These are phyloP conservation scores for Rhizoctonia solani DNA, from an alignment of 1,284 basidiomycete genomes.

Conservation along the genomic window DNA sequence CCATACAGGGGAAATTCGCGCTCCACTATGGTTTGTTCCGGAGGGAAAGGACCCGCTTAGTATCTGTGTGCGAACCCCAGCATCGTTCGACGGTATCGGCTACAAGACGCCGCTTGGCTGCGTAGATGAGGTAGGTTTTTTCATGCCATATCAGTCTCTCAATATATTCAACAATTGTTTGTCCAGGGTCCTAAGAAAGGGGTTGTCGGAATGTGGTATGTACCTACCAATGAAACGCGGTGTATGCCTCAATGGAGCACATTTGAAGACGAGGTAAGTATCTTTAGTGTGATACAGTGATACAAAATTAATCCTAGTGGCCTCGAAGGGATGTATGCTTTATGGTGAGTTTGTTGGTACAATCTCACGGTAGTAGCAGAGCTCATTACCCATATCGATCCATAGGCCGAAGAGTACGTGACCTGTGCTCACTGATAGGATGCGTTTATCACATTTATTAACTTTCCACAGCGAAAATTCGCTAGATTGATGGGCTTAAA, in stretches of 20 bases:
- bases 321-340: conserved; percentile 20
- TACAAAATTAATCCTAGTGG: background rate
- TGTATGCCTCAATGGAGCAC: conserved; percentile 28
- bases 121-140: conserved; percentile 2
- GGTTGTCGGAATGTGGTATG: conserved; percentile 27
- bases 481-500: conserved; percentile 10
- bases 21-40: conserved; percentile 21
- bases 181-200: conserved; percentile 31
- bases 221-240: conserved; percentile 16
- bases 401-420: conserved; percentile 5
- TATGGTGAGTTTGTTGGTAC: conserved; percentile 25
- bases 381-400: background rate
- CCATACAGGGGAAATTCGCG: conserved; percentile 9
- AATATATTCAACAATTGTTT: background rate
- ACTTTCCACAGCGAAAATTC: conserved; percentile 11
- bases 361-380: background rate
- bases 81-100: conserved; percentile 13
- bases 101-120: conserved; percentile 26
- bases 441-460: background rate
- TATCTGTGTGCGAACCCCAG: conserved; percentile 7
- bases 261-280: conserved; percentile 21
- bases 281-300: background rate
- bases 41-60: background rate
- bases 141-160: background rate
- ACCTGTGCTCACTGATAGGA: background rate